Evolutionary conservation across 345 rosid genomes (phyloP).

Genomic region (Gynandropsis gynandra): DNA sequence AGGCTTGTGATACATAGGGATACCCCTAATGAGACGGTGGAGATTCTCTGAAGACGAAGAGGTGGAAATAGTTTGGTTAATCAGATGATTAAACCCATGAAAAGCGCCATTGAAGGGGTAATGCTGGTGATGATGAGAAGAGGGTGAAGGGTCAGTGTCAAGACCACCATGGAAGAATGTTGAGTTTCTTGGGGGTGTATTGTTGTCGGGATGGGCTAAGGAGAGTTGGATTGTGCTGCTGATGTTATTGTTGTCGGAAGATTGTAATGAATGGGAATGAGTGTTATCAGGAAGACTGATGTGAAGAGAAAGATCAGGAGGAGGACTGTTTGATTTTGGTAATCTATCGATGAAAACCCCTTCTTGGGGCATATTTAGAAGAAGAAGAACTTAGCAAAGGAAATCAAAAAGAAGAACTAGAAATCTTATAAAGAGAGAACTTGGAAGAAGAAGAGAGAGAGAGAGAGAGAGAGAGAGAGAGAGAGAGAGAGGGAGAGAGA

Average conservation of each 20-base stretch:
- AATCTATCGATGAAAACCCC: constrained; percentile 40
- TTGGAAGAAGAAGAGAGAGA: constrained; percentile 18
- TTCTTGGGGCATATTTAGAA: constrained; percentile 40
- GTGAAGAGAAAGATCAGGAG: constrained; percentile 74
- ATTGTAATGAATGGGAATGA: constrained; percentile 11
- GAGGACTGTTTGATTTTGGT: constrained; percentile 33
- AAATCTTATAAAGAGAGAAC: constrained; percentile 28
- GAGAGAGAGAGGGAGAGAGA: constrained; percentile 12
- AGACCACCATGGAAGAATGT: constrained; percentile 17
- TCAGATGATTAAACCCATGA: no score
- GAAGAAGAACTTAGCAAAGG: constrained; percentile 25
- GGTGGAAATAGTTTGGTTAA: no score
- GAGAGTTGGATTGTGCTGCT: constrained; percentile 28
- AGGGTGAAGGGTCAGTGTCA: constrained; percentile 10
- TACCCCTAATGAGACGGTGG: constrained; percentile 65
- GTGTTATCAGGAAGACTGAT: constrained; percentile 51
- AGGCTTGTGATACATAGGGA: constrained; percentile 68
- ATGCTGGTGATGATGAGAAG: constrained; percentile 25
- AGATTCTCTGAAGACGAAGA: constrained; percentile 17
- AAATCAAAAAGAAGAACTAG: constrained; percentile 19
- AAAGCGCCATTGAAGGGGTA: constrained; percentile 15
- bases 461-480: constrained; percentile 21
- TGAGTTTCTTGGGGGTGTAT: constrained; percentile 1
- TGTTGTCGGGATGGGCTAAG: constrained; percentile 18
- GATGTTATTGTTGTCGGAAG: constrained; percentile 14